Evolutionary conservation across 2,329 filamentous ascomycete genomes (phyloP), one percentile per base, ranked within the genome.

Genomic region (Rhynchosporium graminicola): DNA sequence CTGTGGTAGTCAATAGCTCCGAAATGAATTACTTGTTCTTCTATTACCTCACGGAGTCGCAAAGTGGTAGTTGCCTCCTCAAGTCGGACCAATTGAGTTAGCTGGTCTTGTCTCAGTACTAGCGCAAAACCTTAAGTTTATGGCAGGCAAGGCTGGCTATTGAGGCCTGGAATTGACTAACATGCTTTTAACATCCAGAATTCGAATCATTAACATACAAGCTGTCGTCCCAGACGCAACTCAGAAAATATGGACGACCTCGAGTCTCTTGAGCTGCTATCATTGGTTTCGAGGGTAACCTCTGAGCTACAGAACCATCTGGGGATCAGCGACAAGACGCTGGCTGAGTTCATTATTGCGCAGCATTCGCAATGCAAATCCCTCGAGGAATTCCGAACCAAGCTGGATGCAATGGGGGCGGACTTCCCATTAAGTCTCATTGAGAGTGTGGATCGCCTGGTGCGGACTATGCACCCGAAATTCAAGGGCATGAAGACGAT

Each of bases 281-380:
- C 93, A 71, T 87, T 99, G 73, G 92, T 98, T 61, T 95, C 92
- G 57, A 97, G 94, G 76, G 92, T 99, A 70, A 92, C 92, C 13
- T 94, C 90, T 20, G 95, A 99, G 77, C 83, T 99, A 59, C 89
- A 96, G 72, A 99, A 99, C 74, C 91, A 99, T 77, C 78, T 98
- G 63, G 92, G 93, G 61, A 87, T 97, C 71, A 90, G 85, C 74
- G 93, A 99, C 78, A 97, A 96, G 77, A 97, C 92, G 4, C 86
- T 99, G 31, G 93, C 95, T 70, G 95, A 99, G 77, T 99, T 97
- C 74, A 87, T 99, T 72, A 97, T 99, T 73, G 90, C 90, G 65
- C 90, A 97, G 74, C 91, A 96, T 71, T 78, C 89, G 74, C 85
- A 93, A 82, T 90, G 87, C 79, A 82, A 81, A 57, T 83, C 83